Evolutionary conservation across 2,329 filamentous ascomycete genomes (phyloP), one percentile per base, ranked within the genome.

Genomic region (Beauveria varroae): DNA sequence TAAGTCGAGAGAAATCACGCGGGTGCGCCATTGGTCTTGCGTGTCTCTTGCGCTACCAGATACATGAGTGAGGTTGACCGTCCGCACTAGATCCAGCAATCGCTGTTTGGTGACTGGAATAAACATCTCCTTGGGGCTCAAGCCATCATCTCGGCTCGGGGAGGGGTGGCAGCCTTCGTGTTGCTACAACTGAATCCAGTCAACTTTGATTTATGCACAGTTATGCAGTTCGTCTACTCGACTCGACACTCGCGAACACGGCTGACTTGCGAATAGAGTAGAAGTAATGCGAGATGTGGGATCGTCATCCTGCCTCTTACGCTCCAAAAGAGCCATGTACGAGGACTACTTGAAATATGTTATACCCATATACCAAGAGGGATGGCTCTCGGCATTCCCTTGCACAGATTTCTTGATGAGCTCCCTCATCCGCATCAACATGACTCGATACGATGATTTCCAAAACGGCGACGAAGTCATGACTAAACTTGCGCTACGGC

Each of bases 41-140:
- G 10, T 34, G 30, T 14, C 30, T 14, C 10, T 12, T 12, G 30
- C 12, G 12, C 1, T 34, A 34, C 5, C 12, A 2, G 34, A 12
- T 37, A 5, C 1, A 12, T 1, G 30, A 37, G 43, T 34, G 47
- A 22, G 16, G 7, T 34, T 57, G 26, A 47, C 40, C n/a, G 24
- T 12, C 18, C 5, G 54, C 54, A 3, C 4, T 40, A 63, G 62
- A 52, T 65, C 10, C 63, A 65, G 24, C 64, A 65, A 24, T 65
- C 63, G 14, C 49, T 59, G 14, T 65, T 64, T 62, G 63, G 64
- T 10, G 52, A 59, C 7, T 65, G 63, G 64, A 41, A 51, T 3
- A 55, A 51, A 2, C 62, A 65, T 58, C 60, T 65, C 14, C 34
- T 56, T 3, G 63, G 62, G 3, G 63, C 63, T 12, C 60, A 61